Conservation (phyloP, 78 protist genomes). For the Capsaspora owczarzaki region DNA sequence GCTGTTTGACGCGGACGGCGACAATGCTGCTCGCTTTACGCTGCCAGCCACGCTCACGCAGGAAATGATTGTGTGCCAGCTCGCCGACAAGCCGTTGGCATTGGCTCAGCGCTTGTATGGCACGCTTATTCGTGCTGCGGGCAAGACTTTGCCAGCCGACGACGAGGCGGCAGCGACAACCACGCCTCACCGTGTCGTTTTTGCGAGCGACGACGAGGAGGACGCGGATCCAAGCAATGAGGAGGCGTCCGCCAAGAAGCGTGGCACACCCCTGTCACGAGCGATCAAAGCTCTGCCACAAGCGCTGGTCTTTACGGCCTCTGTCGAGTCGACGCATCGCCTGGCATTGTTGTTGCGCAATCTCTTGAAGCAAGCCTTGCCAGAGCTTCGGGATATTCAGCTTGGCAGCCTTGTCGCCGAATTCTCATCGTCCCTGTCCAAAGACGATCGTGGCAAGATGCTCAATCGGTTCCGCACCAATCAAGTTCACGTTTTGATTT, state of each 20-base stretch:
- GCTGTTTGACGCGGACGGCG: no score
- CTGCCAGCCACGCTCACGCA: background rate
- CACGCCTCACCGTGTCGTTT: background rate
- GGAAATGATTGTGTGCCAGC: background rate
- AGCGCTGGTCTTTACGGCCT: background rate
- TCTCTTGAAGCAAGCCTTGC: no score
- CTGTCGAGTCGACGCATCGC: background rate
- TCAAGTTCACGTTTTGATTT: conserved; percentile 4
- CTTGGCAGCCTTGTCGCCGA: background rate
- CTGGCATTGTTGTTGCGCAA: background rate
- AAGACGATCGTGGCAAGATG: background rate
- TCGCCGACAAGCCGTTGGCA: background rate
- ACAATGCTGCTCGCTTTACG: background rate
- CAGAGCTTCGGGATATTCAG: no score
- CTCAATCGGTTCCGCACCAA: background rate
- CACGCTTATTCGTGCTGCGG: no score
- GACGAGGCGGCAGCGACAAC: no score
- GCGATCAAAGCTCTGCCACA: no score
- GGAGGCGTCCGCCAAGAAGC: no score
- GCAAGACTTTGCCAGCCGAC: no score
- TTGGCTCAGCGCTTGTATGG: background rate
- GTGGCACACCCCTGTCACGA: no score
- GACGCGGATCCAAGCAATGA: no score
- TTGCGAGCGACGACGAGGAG: no score
- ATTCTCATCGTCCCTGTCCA: background rate